Evolutionary conservation across 371 early-diverging fungal genomes (phyloP).

Genomic region (Phascolomyces articulosus): DNA sequence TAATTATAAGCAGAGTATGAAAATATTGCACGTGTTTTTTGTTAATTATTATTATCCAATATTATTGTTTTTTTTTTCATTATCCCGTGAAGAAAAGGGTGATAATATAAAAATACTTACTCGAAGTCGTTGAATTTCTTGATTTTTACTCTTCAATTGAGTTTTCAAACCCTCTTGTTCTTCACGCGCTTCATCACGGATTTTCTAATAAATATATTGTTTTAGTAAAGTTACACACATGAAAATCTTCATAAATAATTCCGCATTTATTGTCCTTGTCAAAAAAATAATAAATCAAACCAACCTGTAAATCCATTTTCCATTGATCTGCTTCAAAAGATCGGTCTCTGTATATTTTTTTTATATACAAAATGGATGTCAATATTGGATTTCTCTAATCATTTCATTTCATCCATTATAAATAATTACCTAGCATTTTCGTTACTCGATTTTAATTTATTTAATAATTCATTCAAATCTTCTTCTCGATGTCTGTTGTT

Average conservation of each 20-base stretch:
- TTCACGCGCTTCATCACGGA: slow-evolving; percentile 9
- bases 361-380: no score
- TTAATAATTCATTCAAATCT: slow-evolving; percentile 29
- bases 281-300: neutral
- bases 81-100: no score
- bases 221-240: neutral
- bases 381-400: no score
- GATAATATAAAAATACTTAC: neutral
- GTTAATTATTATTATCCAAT: no score
- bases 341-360: slow-evolving; percentile 20
- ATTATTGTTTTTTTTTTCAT: no score
- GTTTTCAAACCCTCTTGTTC: slow-evolving; percentile 7
- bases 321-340: slow-evolving; percentile 19
- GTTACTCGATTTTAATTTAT: slow-evolving; percentile 26
- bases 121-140: slow-evolving; percentile 12
- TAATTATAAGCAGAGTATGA: no score
- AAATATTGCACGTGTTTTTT: no score
- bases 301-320: slow-evolving; percentile 17
- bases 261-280: neutral
- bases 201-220: neutral
- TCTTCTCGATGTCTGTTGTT: slow-evolving; percentile 26
- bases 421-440: slow-evolving; percentile 26
- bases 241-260: neutral
- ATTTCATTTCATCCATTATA: no score
- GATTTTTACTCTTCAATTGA: slow-evolving; percentile 6